These are phyloP conservation scores for Poa pratensis DNA, from an alignment of 176 grass and related monocot genomes.

Conservation along the genomic window DNA sequence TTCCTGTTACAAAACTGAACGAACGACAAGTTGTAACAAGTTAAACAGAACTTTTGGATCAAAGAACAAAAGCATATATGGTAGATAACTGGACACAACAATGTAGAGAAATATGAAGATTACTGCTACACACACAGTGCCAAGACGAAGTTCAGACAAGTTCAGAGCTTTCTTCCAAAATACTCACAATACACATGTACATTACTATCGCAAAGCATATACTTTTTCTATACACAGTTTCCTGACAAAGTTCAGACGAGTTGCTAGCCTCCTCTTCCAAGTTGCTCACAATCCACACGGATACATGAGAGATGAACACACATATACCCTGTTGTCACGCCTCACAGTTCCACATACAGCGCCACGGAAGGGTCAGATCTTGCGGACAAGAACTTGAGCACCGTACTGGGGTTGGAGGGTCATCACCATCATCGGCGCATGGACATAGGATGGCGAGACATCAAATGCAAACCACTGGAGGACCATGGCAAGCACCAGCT, in stretches of 20 bases:
- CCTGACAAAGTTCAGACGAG: constrained; percentile 17
- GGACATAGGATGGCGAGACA: constrained; percentile 75
- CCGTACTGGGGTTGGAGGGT: constrained; percentile 82
- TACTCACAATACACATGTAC: background rate
- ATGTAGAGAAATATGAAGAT: background rate
- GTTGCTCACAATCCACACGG: background rate
- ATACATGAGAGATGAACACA: background rate
- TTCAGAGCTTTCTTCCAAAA: background rate
- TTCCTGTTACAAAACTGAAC: no score
- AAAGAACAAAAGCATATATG: background rate
- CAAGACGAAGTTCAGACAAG: background rate
- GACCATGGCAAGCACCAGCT: constrained; percentile 66
- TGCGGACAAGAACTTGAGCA: constrained; percentile 66
- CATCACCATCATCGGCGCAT: constrained; percentile 68
- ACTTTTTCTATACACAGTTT: background rate
- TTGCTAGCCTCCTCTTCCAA: background rate
- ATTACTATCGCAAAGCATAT: background rate
- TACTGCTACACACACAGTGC: background rate
- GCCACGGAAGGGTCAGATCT: constrained; percentile 48
- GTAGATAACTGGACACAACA: background rate
- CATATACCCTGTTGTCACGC: background rate
- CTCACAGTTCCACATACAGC: background rate
- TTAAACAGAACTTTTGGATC: background rate
- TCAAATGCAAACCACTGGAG: constrained; percentile 58
- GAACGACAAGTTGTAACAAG: background rate